Evolutionary conservation across 768 basidiomycete genomes (phyloP), one percentile per base, ranked within the genome.

Genomic region (Neoboletus brunneissimus): DNA sequence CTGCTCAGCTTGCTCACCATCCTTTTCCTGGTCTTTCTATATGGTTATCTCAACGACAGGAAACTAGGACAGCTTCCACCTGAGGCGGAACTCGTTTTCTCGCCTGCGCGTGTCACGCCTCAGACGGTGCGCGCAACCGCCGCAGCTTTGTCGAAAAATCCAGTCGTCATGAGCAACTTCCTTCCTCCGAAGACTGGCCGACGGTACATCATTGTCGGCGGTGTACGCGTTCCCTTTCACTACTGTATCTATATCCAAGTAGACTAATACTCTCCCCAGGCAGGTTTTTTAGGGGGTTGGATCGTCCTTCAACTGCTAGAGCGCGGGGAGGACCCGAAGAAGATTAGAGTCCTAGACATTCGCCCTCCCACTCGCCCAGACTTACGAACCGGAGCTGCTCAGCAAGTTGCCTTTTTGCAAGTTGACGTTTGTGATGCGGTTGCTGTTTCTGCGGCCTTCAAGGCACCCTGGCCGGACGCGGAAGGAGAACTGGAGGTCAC

Each of bases 211-310:
- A 77, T 91, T 5, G 79, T 88, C 37, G 89, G 89, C 53, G 89
- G 89, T 62, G 87, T 88, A 66, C 58, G 27, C 27, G 81, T 79
- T 43, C 40, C 22, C 8, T 27, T 8, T 31, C 16, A 15, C 8
- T 50, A 25, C 31, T 50, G 40, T 44, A 10, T 12, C 11, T 1
- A 5, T 45, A 15, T 3, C 27, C 32, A 37, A 6, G 29, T n/a
- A 20, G 23, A 11, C 50, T 49, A 25, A 60, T 37, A 35, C 1
- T 49, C 12, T 29, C 25, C 27, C 46, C 34, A 89, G 88, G 82
- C 83, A 5, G 89, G 89, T 1, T 89, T 90, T 56, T 70, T 90
- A 4, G 89, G 89, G 13, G 86, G 87, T 8, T 91, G 89, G 89
- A 84, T 91, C 37, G 84, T 86, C 4, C 74, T 82, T 0, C 82